Evolutionary conservation across 306 rosid genomes (phyloP), one percentile per base, ranked within the genome.

Genomic region (Dalbergia oliveri): DNA sequence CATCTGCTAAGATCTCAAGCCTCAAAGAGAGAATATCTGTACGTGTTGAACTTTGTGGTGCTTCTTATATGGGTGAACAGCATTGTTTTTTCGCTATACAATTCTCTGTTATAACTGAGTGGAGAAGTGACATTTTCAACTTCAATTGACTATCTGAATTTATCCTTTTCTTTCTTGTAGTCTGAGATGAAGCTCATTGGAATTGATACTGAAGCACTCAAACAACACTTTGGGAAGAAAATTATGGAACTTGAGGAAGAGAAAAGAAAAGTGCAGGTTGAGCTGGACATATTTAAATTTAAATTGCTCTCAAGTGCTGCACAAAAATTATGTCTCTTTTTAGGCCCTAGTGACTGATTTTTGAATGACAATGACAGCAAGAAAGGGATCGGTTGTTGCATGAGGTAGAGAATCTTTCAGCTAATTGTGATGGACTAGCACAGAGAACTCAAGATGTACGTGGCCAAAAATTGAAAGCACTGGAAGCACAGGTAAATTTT

Each of bases 181-280:
- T 86, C 91, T 79, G 94, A 92, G 87, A 90, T 92, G 94, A 88
- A 82, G 84, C 85, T 79, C 67, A 82, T 90, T 56, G 93, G 89
- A 80, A 45, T 69, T 66, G 94, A 89, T 60, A 69, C 89, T 16
- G 93, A 86, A 77, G 74, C 90, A 49, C 92, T 92, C 83, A 90
- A 81, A 75, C 91, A 89, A 62, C 92, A 86, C 71, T 90, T 90
- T 15, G 92, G 92, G 63, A 90, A 86, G 85, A 92, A 90, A 88
- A 84, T 90, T 51, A 9, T 82, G 84, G 94, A 92, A 86, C 92
- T 89, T 64, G 97, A 92, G 85, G 91, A 90, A 67, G 97, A 92
- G 83, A 92, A 92, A 80, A 88, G 94, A 84, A 87, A 57, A 56
- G 88, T 86, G 74, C 94, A 92, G 97, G 97, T 92, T 59, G 51